Evolutionary conservation across 2,329 filamentous ascomycete genomes (phyloP).

Genomic region (Sclerotinia sclerotiorum): DNA sequence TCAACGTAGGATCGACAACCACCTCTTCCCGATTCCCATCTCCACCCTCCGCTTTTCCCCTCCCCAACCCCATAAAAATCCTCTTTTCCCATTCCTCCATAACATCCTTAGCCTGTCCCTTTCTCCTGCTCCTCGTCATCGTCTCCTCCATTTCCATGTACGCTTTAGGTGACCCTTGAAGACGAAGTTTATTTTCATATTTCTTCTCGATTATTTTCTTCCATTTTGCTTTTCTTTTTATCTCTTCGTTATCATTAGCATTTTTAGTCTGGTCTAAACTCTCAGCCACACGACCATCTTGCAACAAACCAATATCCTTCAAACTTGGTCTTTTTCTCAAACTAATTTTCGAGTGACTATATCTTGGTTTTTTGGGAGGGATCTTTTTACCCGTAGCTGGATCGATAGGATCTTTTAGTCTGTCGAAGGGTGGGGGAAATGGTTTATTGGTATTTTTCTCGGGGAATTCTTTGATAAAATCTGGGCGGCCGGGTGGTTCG

Average conservation of each 20-base stretch:
- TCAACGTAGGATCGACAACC: no score
- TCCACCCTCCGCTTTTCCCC: neutral
- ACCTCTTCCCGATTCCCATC: no score
- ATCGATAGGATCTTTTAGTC: neutral
- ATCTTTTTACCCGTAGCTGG: neutral
- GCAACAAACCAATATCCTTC: neutral
- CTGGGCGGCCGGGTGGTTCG: slow-evolving; percentile 11
- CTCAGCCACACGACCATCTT: neutral
- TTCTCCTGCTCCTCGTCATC: neutral
- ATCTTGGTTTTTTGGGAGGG: neutral
- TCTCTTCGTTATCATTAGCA: rapidly evolving
- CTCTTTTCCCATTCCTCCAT: neutral
- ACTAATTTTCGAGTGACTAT: slow-evolving; percentile 10
- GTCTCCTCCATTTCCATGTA: neutral
- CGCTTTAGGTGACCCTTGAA: neutral
- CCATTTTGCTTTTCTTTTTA: neutral
- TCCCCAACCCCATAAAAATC: neutral
- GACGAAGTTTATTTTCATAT: neutral
- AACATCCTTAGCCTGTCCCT: no score
- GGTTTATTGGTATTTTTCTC: slow-evolving; percentile 5
- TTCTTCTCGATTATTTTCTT: neutral
- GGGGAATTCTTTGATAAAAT: slow-evolving; percentile 1
- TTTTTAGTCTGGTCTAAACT: neutral
- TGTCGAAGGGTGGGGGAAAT: neutral
- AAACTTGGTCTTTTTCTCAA: neutral